Base-by-base conservation (phyloP, 345 rosid genomes). In the Boechera divaricarpa region DNA sequence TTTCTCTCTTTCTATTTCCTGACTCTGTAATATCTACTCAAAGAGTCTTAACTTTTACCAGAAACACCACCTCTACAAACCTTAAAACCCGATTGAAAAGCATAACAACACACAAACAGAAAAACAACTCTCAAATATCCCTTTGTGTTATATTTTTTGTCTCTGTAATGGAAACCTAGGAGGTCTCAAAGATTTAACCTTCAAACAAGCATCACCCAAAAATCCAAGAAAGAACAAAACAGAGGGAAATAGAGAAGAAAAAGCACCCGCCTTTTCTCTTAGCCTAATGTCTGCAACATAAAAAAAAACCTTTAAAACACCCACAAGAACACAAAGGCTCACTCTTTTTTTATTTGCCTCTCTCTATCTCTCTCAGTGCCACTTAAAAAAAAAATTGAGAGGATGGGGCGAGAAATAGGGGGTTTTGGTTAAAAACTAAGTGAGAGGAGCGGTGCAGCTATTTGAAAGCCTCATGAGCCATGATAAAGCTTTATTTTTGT, bases 371-470 rank as follows among this genome's bases (percentile, higher is more conserved):
- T 13, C 58, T 32, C 36, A 45, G 48, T 63, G 70, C 2, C 31
- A 70, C 80, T 70, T 18, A 52, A 32, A 66, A 58, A 72, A 72
- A 66, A 60, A 21, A 1, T 21, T 31, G 77, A 78, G 75, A 59
- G 70, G 77, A 67, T 59, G 52, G 72, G 73, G 61, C 54, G 52
- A 66, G 45, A 75, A 47, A 64, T 10, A 56, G 56, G 71, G 28
- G 55, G 4, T 32, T 54, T 64, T 67, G 64, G 86, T 76, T 63
- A 2, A 48, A 73, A 53, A 82, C 42, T 1, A 9, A 39, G 38
- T 77, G 85, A 85, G 85, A 83, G 76, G 48, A 80, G 86, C 85
- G 88, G 89, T 88, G 94, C 85, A 85, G 89, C 88, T 87, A 85
- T 83, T 87, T 83, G 70, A 68, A 62, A 67, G 70, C n/a, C 69